These are phyloP conservation scores for Infundibulicybe gibba DNA, from an alignment of 768 basidiomycete species.

Conservation along the genomic window DNA sequence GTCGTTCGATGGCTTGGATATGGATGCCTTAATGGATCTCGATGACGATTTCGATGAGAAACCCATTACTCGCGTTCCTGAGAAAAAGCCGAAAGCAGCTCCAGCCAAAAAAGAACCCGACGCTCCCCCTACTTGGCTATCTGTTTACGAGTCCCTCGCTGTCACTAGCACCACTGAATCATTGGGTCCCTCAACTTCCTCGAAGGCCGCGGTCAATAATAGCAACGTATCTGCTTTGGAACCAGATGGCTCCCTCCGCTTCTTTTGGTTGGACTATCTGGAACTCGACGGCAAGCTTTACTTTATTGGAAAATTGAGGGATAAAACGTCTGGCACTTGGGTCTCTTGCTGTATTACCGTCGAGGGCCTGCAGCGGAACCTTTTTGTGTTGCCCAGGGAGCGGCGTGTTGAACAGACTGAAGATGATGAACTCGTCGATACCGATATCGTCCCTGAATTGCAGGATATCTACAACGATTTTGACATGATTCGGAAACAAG, in stretches of 20 bases:
- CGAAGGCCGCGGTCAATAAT: constrained; percentile 29
- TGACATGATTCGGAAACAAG: constrained; percentile 67
- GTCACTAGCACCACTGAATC: constrained; percentile 54
- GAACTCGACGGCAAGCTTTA: constrained; percentile 83
- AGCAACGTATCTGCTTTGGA: constrained; percentile 62
- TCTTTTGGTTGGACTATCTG: constrained; percentile 97
- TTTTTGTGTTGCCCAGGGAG: constrained; percentile 83
- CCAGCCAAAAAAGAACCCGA: constrained; percentile 33
- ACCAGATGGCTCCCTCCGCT: constrained; percentile 77
- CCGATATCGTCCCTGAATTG: constrained; percentile 67
- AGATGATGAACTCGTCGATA: constrained; percentile 60
- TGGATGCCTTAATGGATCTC: constrained; percentile 60
- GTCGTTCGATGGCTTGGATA: constrained; percentile 51
- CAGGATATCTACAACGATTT: constrained; percentile 83
- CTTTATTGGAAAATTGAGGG: constrained; percentile 89
- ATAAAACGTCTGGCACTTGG: constrained; percentile 66
- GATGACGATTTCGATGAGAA: constrained; percentile 45
- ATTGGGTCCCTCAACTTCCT: constrained; percentile 43
- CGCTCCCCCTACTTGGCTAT: constrained; percentile 60
- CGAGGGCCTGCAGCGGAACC: constrained; percentile 82
- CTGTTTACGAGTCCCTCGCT: constrained; percentile 68
- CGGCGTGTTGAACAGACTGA: constrained; percentile 54
- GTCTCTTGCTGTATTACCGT: constrained; percentile 86
- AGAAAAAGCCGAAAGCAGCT: constrained; percentile 14
- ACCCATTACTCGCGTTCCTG: constrained; percentile 28